Base-by-base conservation (phyloP, 225 moss, liverwort and hornwort species). In the Asterella californica region DNA sequence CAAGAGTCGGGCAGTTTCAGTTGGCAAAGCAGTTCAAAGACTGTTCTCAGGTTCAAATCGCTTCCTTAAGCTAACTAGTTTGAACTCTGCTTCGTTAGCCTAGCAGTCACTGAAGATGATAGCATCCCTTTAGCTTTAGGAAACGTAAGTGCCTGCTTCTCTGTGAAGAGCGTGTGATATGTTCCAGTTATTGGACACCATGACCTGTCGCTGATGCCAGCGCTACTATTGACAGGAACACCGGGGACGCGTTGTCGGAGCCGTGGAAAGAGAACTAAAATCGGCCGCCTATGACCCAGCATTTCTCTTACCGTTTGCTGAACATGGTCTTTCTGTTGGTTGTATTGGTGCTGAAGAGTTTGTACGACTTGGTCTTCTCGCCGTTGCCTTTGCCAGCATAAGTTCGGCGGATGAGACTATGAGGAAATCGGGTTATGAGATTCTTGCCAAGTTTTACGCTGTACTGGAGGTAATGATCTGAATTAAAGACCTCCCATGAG, bases 231-330 rank as follows among this genome's bases (percentile, higher is more conserved):
- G 76, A 76, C 87, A 85, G 82, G 80, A 77, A 78, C 79, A 66
- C 33, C 36, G 42, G 24, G 76, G 76, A 73, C 47, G 19, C 18
- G 63, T 46, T 61, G 27, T 19, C 24, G 79, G 80, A 78, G 75
- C 72, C 33, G 86, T 87, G 73, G 88, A 88, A 78, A 78, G 78
- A 81, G 83, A 87, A 15, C 65, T 96, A 67, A 85, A 78, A 74
- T 71, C 81, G 60, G 91, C 93, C 83, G 93, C 97, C 49, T 99
- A 99, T 72, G 97, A 99, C 87, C 93, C 97, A 85, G 90, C 92
- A 54, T 99, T 89, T 84, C 84, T 99, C 70, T 82, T 94, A 45
- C 91, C 86, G 59, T 99, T 94, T 86, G 88, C 92, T 55, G 77
- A 85, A 50, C 91, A 99, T 79, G 92, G 93, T 62, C 88, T 99